Base-by-base conservation (phyloP, 345 rosid species). In the Geranium brycei region DNA sequence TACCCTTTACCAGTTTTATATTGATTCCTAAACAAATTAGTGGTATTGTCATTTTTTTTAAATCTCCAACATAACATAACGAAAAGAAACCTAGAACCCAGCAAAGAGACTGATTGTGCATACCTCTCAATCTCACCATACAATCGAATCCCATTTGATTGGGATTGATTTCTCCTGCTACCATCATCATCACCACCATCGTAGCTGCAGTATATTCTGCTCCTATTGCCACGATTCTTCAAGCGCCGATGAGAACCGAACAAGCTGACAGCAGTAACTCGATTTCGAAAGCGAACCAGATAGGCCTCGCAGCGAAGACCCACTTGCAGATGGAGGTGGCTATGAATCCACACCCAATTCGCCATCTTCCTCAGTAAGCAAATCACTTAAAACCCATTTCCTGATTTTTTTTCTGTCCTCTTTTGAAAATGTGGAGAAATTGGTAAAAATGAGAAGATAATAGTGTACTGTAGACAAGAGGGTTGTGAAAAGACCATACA, bases 71-170 rank as follows among this genome's bases (percentile, higher is more conserved):
- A 13, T 40, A 47, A 60, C 1, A 13, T 40, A 51, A 35, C 31
- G 15, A 31, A 15, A 7, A 57, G 58, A 2, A 18, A 60, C 28
- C 19, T 16, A 35, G 41, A 47, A 11, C 7, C 18, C n/a, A 11
- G 3, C 28, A 31, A 17, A 47, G 41, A 63, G 57, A 5, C 62
- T 56, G 53, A 47, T 47, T 47, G 11, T 47, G 41, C 10, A 47
- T 47, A 83, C 97, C 96, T 90, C 77, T 93, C 97, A 75, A 93
- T 88, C 76, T 93, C 88, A 65, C 88, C 76, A 67, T 93, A 93
- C 47, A 86, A 72, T 67, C 81, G 91, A 68, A 90, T 75, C 51
- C 87, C 85, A 5, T 87, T 58, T 66, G 96, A 68, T 68, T 47
- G 57, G 1, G 57, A 31, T 11, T 19, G 66, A 60, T 62, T 65